These are phyloP conservation scores for Spizellomyces punctatus DNA, from an alignment of 192 early-diverging fungal genomes.

Conservation along the genomic window DNA sequence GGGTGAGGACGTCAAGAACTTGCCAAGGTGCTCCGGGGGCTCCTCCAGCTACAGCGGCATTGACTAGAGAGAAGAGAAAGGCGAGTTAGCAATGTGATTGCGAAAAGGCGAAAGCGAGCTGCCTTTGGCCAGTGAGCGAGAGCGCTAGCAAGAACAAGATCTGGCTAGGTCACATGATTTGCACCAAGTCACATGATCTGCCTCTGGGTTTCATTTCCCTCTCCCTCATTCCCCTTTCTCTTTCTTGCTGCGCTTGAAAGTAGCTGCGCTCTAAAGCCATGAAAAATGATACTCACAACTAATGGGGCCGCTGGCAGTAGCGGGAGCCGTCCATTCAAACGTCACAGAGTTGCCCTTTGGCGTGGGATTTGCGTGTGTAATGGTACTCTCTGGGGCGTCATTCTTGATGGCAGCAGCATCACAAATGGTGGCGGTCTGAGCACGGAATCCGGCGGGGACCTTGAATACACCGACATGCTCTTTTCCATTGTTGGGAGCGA, in stretches of 20 bases:
- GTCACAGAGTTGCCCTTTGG: constrained; percentile 18
- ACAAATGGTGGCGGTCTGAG: constrained; percentile 39
- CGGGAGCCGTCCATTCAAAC: constrained; percentile 26
- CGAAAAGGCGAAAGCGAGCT: too few species aligned
- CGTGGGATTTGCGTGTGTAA: constrained; percentile 36
- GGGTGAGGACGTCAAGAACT: constrained; percentile 20
- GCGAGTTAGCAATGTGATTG: background rate
- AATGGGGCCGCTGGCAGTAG: constrained; percentile 20
- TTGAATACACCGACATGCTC: constrained; percentile 32
- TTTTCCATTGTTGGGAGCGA: constrained; percentile 27
- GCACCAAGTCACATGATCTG: too few species aligned
- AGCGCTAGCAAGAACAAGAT: too few species aligned
- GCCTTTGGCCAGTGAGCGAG: too few species aligned
- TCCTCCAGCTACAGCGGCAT: constrained; percentile 23
- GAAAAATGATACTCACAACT: background rate
- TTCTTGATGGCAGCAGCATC: constrained; percentile 25
- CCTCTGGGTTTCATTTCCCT: too few species aligned
- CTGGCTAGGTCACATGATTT: too few species aligned
- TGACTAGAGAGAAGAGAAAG: background rate
- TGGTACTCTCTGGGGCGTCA: constrained; percentile 34
- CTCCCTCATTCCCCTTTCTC: too few species aligned
- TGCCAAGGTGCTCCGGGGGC: constrained; percentile 25
- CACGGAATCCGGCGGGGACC: constrained; percentile 35
- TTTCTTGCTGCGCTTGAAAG: too few species aligned
- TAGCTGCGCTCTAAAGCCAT: too few species aligned